Base-by-base conservation (phyloP, 805 yeast genomes). In the Saturnispora sekii region DNA sequence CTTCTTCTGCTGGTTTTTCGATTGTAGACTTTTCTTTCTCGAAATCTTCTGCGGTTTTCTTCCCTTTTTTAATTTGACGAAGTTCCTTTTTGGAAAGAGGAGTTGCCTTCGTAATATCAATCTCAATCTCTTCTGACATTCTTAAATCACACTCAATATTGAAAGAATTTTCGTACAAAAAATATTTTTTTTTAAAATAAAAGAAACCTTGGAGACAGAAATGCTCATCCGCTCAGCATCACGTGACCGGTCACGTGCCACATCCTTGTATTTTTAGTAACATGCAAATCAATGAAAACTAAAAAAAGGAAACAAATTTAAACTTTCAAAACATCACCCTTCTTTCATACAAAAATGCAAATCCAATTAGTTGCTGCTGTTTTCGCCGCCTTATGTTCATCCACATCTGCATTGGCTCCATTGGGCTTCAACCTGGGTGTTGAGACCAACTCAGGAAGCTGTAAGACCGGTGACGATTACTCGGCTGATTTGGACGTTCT, bases 21-120 rank as follows among this genome's bases (percentile, higher is more conserved):
- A 61, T 57, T 10, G 46, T 37, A 12, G 68, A 45, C 60, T 66
- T 54, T 47, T 54, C 54, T 38, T 58, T 56, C 48, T 72, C 69
- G 16, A 79, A 57, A 54, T 77, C 80, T 40, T 77, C 81, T 38
- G 77, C 53, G 40, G 83, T 76, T 29, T 73, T 57, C 56, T 84
- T 79, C 49, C 88, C 88, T 61, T 82, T 82, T 64, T 93, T 90
- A 52, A 84, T 65, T 53, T 80, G 67, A 66, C 97, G 82, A 56
- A 83, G 82, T 63, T 90, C 96, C 62, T 93, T 90, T 63, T 86
- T 89, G 10, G 96, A 88, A 41, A 89, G 68, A 1, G 98, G 97
- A 11, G 83, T 75, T 5, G 86, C 79, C 40, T 78, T 83, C 18
- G 68, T 65, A 44, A 84, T 65, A 57, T 83, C 84, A 48, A 84